Conservation (phyloP, 257 asterid genomes). For the Lantana camara region DNA sequence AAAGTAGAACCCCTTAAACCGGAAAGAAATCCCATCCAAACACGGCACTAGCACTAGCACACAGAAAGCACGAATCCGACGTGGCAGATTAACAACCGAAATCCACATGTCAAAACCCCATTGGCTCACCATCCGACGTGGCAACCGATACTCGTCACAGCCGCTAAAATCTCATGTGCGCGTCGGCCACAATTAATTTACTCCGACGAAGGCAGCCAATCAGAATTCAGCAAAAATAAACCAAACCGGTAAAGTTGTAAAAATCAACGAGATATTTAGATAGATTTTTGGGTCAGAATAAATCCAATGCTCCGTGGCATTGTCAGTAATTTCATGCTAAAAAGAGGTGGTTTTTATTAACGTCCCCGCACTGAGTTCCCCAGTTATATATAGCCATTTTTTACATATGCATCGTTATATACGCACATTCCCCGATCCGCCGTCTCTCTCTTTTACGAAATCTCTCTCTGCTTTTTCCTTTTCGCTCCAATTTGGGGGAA, state of each 20-base stretch:
- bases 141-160: conserved; percentile 39
- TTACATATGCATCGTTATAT: conserved; percentile 7
- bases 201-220: neutral
- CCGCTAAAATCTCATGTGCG: conserved; percentile 17
- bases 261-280: conserved; percentile 9
- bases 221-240: neutral
- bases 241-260: conserved; percentile 1
- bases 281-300: conserved; percentile 20
- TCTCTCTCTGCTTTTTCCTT: conserved; percentile 29
- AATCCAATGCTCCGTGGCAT: conserved; percentile 37
- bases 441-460: conserved; percentile 35
- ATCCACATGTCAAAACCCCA: conserved; percentile 20
- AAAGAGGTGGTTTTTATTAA: conserved; percentile 24
- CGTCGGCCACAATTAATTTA: conserved; percentile 5
- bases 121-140: conserved; percentile 23
- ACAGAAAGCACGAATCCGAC: conserved; percentile 8
- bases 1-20: no score
- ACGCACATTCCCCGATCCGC: conserved; percentile 45
- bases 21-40: neutral
- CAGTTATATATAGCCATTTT: conserved; percentile 28
- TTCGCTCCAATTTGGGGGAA: conserved; percentile 21
- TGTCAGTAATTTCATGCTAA: conserved; percentile 41
- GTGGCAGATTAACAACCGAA: conserved; percentile 10
- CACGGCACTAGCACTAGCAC: conserved; percentile 8
- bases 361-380: neutral